These are phyloP conservation scores for Musa beccarii DNA, from an alignment of 176 grass and related monocot species.

Conservation along the genomic window DNA sequence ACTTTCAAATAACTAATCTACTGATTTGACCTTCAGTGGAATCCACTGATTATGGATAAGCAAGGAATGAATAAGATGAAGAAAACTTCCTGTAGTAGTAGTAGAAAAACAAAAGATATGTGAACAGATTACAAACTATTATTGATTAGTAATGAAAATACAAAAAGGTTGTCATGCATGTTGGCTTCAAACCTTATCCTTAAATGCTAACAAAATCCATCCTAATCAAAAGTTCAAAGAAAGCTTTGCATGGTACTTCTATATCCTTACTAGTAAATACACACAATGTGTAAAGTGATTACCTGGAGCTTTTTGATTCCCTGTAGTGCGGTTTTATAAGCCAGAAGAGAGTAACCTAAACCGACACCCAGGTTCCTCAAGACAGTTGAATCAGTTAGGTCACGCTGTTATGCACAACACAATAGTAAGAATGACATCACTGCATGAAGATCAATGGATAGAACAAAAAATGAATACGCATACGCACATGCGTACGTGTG, in stretches of 20 bases:
- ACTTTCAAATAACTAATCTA: no score
- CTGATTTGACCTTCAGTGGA: no score
- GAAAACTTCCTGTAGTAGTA: no score
- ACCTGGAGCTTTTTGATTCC: slow-evolving; percentile 96
- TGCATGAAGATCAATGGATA: neutral
- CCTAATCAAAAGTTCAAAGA: no score
- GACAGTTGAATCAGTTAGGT: slow-evolving; percentile 94
- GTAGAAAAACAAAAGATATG: no score
- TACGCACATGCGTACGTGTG: neutral
- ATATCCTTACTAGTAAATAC: neutral
- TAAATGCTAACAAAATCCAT: no score
- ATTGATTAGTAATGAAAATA: no score
- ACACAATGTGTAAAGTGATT: neutral
- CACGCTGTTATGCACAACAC: slow-evolving; percentile 39
- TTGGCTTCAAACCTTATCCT: no score
- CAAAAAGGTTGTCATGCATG: neutral
- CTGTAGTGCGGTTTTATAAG: slow-evolving; percentile 74
- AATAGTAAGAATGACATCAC: neutral
- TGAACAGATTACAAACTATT: no score
- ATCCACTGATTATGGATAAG: no score
- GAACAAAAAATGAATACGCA: neutral
- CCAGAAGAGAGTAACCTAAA: slow-evolving; percentile 82
- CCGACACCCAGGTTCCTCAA: slow-evolving; percentile 88
- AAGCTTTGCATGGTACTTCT: no score
- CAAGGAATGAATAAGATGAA: no score